These are phyloP conservation scores for Fusarium sp. DNA, from an alignment of 2,329 filamentous ascomycete genomes.

Conservation along the genomic window DNA sequence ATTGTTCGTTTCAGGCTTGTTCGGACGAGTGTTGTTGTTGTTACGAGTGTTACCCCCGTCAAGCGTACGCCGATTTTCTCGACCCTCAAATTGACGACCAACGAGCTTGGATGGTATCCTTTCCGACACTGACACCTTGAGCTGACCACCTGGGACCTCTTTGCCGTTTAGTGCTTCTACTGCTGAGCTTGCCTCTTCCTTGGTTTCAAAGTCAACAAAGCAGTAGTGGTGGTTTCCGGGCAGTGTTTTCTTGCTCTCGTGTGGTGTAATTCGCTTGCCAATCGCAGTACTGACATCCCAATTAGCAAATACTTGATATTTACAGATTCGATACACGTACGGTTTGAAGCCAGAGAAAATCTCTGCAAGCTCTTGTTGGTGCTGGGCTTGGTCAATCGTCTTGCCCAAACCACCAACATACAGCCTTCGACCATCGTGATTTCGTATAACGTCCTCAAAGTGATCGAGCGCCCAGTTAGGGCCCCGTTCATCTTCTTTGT, in stretches of 20 bases:
- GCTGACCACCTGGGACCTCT: neutral
- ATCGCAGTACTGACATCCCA: conserved; percentile 47
- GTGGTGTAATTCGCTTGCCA: conserved; percentile 71
- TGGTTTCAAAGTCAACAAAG: conserved; percentile 74
- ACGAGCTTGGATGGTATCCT: conserved; percentile 16
- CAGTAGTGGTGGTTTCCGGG: conserved; percentile 74
- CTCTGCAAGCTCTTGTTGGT: conserved; percentile 62
- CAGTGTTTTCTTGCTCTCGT: conserved; percentile 66
- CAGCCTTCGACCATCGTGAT: conserved; percentile 58
- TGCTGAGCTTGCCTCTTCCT: conserved; percentile 68
- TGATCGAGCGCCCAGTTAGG: conserved; percentile 46
- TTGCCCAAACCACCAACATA: conserved; percentile 67
- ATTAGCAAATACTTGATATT: neutral
- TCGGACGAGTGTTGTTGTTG: conserved; percentile 6
- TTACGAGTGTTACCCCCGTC: conserved; percentile 3
- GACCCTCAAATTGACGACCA: conserved; percentile 10
- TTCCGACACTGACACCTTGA: conserved; percentile 27
- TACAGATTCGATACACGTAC: neutral
- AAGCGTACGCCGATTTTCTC: neutral
- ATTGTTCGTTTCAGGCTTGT: conserved; percentile 11
- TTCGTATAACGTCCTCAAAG: conserved; percentile 51
- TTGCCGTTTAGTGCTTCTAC: conserved; percentile 53
- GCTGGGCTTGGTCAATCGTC: conserved; percentile 64
- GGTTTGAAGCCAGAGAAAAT: conserved; percentile 63
- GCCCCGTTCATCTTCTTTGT: conserved; percentile 1